Conservation (phyloP, 2,329 filamentous ascomycete genomes). For the Fusarium sarcochroum region DNA sequence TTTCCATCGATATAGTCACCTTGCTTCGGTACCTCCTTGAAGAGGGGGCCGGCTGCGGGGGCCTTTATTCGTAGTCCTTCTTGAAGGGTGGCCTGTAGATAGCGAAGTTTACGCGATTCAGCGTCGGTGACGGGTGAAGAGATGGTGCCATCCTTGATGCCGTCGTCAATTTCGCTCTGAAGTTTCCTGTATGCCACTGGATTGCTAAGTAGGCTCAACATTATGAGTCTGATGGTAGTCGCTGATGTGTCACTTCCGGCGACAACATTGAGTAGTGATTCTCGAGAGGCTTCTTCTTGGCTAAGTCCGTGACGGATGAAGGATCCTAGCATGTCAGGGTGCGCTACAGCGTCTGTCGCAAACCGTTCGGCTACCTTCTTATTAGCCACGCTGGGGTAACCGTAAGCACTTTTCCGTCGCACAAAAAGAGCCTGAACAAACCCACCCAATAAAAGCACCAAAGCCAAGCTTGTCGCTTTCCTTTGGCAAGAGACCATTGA, state of each 20-base stretch:
- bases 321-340: conserved; percentile 58
- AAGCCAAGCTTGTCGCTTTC: conserved; percentile 50
- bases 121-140: conserved; percentile 43
- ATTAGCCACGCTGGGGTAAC: conserved; percentile 32
- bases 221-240: conserved; percentile 58
- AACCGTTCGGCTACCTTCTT: conserved; percentile 15
- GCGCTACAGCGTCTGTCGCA: not conserved
- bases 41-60: conserved; percentile 56
- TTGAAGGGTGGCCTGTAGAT: conserved; percentile 65
- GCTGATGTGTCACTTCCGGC: conserved; percentile 58
- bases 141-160: conserved; percentile 56
- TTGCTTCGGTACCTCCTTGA: conserved; percentile 50
- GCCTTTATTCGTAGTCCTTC: conserved; percentile 64
- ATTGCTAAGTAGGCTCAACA: conserved; percentile 66
- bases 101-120: conserved; percentile 59
- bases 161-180: conserved; percentile 63
- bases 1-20: conserved; percentile 57
- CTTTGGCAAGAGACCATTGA: conserved; percentile 53
- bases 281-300: conserved; percentile 52
- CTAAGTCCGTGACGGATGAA: conserved; percentile 57
- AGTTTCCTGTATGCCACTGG: conserved; percentile 63
- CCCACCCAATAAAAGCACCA: conserved; percentile 24
- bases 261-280: conserved; percentile 53
- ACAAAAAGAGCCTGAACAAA: not conserved
- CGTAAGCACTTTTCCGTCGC: conserved; percentile 49